Evolutionary conservation across 371 early-diverging fungal species (phyloP).

Genomic region (Lichtheimia ramosa): DNA sequence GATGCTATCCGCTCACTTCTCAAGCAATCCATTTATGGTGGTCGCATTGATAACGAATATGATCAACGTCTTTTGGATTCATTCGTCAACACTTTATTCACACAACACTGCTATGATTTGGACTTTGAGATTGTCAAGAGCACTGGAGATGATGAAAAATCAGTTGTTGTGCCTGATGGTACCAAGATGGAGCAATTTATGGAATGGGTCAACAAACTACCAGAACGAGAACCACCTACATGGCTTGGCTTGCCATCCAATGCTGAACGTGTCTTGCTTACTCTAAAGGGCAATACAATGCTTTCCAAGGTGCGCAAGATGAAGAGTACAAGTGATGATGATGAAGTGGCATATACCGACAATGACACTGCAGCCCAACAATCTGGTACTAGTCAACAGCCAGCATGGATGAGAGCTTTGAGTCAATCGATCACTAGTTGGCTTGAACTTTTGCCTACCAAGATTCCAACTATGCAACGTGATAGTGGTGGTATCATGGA

Average conservation of each 20-base stretch:
- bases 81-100: conserved; percentile 87
- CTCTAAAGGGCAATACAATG: conserved; percentile 72
- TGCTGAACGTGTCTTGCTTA: conserved; percentile 90
- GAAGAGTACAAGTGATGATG: conserved; percentile 83
- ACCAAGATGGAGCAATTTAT: conserved; percentile 85
- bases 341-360: conserved; percentile 60
- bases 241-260: conserved; percentile 97
- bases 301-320: conserved; percentile 84
- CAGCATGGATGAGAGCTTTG: conserved; percentile 80
- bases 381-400: conserved; percentile 37
- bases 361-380: conserved; percentile 36
- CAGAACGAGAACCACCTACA: conserved; percentile 92
- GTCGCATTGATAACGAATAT: conserved; percentile 91
- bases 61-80: conserved; percentile 88
- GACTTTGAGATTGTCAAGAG: conserved; percentile 79
- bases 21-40: conserved; percentile 93
- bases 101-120: conserved; percentile 78
- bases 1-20: conserved; percentile 86
- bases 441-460: conserved; percentile 62
- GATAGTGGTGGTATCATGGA: conserved; percentile 53
- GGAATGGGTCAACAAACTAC: conserved; percentile 85
- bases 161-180: conserved; percentile 84
- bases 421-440: conserved; percentile 58
- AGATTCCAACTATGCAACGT: conserved; percentile 38
- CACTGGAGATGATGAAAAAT: conserved; percentile 35